Percentiles rank a stretch among this genome's conserved stretches.
These are phyloP conservation scores for Curvularia sp. DNA, from an alignment of 2,329 filamentous ascomycete genomes.

Conservation along the genomic window DNA sequence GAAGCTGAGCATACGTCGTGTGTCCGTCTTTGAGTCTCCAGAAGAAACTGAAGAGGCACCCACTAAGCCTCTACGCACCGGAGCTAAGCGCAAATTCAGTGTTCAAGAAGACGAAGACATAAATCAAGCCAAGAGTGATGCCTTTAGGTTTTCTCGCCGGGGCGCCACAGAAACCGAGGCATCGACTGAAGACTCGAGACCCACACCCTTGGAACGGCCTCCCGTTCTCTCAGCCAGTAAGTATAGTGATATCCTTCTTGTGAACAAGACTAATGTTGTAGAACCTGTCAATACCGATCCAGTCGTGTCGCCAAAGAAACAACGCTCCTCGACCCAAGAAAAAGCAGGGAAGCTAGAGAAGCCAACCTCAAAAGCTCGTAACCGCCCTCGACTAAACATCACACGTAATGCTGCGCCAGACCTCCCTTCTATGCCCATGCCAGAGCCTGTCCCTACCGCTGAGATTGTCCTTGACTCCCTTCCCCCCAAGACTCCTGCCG, in stretches of 20 bases:
- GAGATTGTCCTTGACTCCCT: constrained; percentile 48
- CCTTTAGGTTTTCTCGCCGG: constrained; percentile 58
- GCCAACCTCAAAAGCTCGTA: constrained; percentile 29
- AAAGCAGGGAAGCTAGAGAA: constrained; percentile 38
- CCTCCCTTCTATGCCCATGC: constrained; percentile 28
- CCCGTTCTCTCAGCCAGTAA: constrained; percentile 55
- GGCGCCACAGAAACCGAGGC: constrained; percentile 28
- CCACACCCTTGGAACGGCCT: constrained; percentile 39
- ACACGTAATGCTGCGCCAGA: constrained; percentile 35
- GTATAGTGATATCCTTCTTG: constrained; percentile 24
- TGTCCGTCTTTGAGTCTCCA: constrained; percentile 54
- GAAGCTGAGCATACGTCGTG: constrained; percentile 53
- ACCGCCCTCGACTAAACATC: constrained; percentile 35
- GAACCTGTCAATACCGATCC: constrained; percentile 61
- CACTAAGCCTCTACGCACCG: constrained; percentile 52
- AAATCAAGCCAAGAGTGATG: constrained; percentile 43
- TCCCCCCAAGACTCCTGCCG: constrained; percentile 51
- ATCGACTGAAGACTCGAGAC: constrained; percentile 26
- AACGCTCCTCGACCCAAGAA: constrained; percentile 38
- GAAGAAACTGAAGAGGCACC: constrained; percentile 42
- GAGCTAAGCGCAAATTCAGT: constrained; percentile 65
- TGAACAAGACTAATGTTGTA: constrained; percentile 38
- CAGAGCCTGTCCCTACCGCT: constrained; percentile 33
- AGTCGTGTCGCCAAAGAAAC: constrained; percentile 53
- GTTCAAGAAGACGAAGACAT: constrained; percentile 60